phyloP scores from a whole-genome alignment of 2,329 filamentous ascomycete genomes.

The Phaeoacremonium minimum region DNA sequence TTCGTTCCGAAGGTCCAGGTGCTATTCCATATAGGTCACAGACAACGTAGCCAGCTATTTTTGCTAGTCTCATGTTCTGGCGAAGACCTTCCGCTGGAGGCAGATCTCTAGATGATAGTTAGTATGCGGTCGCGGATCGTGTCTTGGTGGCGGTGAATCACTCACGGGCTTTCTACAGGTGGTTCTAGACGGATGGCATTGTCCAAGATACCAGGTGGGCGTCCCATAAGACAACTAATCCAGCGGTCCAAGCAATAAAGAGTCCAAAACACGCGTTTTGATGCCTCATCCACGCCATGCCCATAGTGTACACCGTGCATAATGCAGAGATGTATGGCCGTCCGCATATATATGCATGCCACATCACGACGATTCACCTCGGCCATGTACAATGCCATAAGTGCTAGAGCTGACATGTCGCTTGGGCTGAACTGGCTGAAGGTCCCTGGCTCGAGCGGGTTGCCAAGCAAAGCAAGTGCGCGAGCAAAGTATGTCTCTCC shows the following conservation, averaged over 20 bases:
- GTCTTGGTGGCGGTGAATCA: slow-evolving; percentile 2
- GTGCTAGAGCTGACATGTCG: slow-evolving; percentile 37
- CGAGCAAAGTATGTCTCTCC: slow-evolving; percentile 40
- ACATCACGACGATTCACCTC: slow-evolving; percentile 45
- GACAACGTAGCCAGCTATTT: slow-evolving; percentile 43
- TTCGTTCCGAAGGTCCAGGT: slow-evolving; percentile 7
- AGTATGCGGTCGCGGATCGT: background rate
- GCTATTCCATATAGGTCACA: slow-evolving; percentile 39
- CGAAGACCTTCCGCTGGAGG: slow-evolving; percentile 37
- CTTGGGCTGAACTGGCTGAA: slow-evolving; percentile 32
- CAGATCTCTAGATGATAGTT: slow-evolving; percentile 26
- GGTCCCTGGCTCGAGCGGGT: slow-evolving; percentile 43
- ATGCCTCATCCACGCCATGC: slow-evolving; percentile 32
- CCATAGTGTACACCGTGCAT: slow-evolving; percentile 44
- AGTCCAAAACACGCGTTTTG: slow-evolving; percentile 47
- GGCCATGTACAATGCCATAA: slow-evolving; percentile 44
- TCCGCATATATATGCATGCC: slow-evolving; percentile 40
- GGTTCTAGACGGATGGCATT: slow-evolving; percentile 39
- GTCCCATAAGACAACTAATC: slow-evolving; percentile 44
- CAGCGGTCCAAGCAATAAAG: slow-evolving; percentile 45
- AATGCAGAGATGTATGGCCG: slow-evolving; percentile 42
- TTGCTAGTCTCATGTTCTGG: slow-evolving; percentile 41
- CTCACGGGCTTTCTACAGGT: slow-evolving; percentile 36
- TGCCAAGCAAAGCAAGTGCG: slow-evolving; percentile 37
- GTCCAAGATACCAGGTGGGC: slow-evolving; percentile 40